These are phyloP conservation scores for Anthostomella pinea DNA, from an alignment of 2,329 filamentous ascomycete species.

Conservation along the genomic window DNA sequence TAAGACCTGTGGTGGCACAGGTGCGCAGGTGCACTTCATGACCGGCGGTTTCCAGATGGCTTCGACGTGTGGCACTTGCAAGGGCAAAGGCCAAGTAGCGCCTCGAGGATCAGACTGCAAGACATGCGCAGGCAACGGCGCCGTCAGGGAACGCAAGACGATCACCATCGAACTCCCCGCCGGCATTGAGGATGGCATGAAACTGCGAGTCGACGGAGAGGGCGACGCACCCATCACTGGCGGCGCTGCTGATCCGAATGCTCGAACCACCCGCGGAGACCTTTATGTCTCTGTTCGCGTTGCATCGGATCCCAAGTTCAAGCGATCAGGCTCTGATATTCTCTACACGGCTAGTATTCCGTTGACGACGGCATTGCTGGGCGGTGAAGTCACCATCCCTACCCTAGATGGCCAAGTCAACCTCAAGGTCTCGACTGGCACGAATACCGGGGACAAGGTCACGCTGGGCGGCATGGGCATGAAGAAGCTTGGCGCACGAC, in stretches of 20 bases:
- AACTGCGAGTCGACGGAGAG: slow-evolving; percentile 77
- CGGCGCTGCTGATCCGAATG: slow-evolving; percentile 59
- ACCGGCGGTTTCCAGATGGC: slow-evolving; percentile 95
- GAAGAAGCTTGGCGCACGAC: slow-evolving; percentile 73
- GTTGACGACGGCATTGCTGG: slow-evolving; percentile 86
- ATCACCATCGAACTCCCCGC: slow-evolving; percentile 90
- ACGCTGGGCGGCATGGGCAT: slow-evolving; percentile 90
- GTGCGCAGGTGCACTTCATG: slow-evolving; percentile 83
- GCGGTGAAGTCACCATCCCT: slow-evolving; percentile 84
- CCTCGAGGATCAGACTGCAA: slow-evolving; percentile 79
- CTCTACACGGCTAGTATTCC: slow-evolving; percentile 90
- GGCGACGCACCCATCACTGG: slow-evolving; percentile 84
- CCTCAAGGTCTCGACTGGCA: slow-evolving; percentile 87
- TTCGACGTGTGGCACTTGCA: slow-evolving; percentile 79
- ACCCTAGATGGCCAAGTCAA: slow-evolving; percentile 89
- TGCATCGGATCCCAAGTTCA: slow-evolving; percentile 86
- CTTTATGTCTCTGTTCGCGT: slow-evolving; percentile 90
- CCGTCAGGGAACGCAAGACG: slow-evolving; percentile 77
- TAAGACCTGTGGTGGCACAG: slow-evolving; percentile 79
- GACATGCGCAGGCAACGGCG: slow-evolving; percentile 78
- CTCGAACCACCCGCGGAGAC: slow-evolving; percentile 73
- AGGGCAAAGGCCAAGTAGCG: slow-evolving; percentile 71
- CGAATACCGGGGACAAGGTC: slow-evolving; percentile 87
- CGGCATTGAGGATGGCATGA: slow-evolving; percentile 96
- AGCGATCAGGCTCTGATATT: slow-evolving; percentile 81